Base-by-base conservation (phyloP, 2,329 filamentous ascomycete genomes). In the Exophiala sideris region DNA sequence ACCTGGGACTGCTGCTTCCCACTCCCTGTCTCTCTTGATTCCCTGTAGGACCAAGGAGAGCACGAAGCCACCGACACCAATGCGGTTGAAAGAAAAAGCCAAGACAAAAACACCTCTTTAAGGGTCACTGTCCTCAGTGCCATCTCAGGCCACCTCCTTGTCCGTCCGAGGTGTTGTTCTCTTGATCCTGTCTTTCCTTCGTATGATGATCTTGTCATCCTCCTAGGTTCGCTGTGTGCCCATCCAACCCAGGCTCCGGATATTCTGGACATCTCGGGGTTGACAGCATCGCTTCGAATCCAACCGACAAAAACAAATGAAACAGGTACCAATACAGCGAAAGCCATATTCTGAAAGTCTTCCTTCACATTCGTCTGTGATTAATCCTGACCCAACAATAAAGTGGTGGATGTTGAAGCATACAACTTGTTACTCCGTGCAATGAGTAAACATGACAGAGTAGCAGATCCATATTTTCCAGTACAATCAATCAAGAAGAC, bases 401-500 rank as follows among this genome's bases (percentile, higher is more conserved):
- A 35, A 50, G 24, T 47, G 40, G 5, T 48, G 39, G 36, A n/a
- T 16, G 16, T 34, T 45, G 29, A 44, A 40, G 48, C 49, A 49
- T 54, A 47, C 38, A 14, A 56, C 50, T 53, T 29, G 50, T 54
- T 36, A 39, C 56, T 62, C 61, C 61, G 60, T 63, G 52, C 62
- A 50, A 62, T 64, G 63, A 64, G 16, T 61, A 21, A 64, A 64
- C 63, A 64, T 62, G 62, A 64, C 62, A 54, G 62, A 64, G 61
- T 45, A 34, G 57, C 51, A 58, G 51, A 56, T 42, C 54, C 45
- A 52, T 45, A 56, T 60, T 48, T 29, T 40, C 59, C 60, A 63
- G 62, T 64, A 54, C 62, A 48, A 60, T 64, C 62, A 64, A 52
- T 62, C 38, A 64, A 64, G 62, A 64, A 54, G 62, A 62, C 62